A percentile compares a stretch with the other conserved stretches of the same genome.
phyloP scores from a whole-genome alignment of 345 rosid genomes.

The Lagerstroemia speciosa region DNA sequence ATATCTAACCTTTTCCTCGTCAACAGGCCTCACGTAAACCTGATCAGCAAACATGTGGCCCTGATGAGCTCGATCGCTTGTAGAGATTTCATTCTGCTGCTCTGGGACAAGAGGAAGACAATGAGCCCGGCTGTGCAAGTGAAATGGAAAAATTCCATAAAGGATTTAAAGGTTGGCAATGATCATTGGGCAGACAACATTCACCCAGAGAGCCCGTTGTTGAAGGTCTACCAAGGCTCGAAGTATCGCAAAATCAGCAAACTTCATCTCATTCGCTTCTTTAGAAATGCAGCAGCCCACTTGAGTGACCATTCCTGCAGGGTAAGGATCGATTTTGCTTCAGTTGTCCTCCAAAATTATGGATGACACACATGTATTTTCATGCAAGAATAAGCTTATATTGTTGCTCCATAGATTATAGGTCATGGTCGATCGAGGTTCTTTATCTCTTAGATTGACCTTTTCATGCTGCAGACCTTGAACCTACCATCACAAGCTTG shows the following conservation, averaged over 20 bases:
- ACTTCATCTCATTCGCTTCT: background rate
- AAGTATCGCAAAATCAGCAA: background rate
- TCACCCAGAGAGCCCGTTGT: background rate
- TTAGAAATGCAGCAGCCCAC: slow-evolving; percentile 3
- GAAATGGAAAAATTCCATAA: background rate
- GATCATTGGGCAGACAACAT: background rate
- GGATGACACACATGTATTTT: background rate
- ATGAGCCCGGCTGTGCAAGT: background rate
- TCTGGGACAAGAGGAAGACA: background rate
- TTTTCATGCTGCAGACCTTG: no score
- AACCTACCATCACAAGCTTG: no score
- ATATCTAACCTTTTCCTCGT: no score
- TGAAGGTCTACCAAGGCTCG: background rate
- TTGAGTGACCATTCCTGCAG: background rate
- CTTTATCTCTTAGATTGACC: no score
- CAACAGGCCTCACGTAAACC: background rate
- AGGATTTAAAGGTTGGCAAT: background rate
- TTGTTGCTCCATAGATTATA: no score
- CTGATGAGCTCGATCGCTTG: background rate
- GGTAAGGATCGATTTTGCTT: background rate
- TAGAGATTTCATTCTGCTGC: background rate
- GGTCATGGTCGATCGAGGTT: no score
- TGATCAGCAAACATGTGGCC: slow-evolving; percentile 2
- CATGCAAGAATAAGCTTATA: no score
- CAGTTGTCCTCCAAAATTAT: background rate